These are phyloP conservation scores for Claviceps maximensis DNA, from an alignment of 2,329 filamentous ascomycete genomes.

Conservation along the genomic window DNA sequence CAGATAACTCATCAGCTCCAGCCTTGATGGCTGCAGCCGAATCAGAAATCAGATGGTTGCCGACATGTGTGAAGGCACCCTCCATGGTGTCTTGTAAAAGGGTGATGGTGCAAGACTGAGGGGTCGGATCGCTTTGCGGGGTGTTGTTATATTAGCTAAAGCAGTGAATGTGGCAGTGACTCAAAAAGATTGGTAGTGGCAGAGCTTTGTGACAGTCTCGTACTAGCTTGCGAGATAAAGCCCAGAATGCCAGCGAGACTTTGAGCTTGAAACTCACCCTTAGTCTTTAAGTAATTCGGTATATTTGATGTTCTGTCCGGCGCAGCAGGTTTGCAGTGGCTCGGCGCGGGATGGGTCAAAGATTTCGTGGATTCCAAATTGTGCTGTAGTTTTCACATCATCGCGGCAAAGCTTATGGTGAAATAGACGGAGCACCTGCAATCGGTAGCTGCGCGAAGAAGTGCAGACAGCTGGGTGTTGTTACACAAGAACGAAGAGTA, in stretches of 20 bases:
- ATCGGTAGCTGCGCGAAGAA: background rate
- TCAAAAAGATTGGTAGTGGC: background rate
- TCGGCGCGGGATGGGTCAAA: constrained; percentile 16
- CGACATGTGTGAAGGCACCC: constrained; percentile 76
- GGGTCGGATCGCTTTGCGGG: background rate
- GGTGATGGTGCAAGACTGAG: constrained; percentile 7
- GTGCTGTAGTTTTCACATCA: constrained; percentile 24
- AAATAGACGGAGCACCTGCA: constrained; percentile 2
- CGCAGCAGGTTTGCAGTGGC: constrained; percentile 13
- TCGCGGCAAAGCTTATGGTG: constrained; percentile 19
- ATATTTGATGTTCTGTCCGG: background rate
- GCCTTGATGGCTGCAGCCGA: constrained; percentile 81
- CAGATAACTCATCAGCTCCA: constrained; percentile 59
- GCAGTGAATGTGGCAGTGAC: background rate
- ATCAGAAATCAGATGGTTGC: constrained; percentile 75
- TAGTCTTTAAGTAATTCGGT: constrained; percentile 1
- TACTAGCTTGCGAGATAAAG: background rate
- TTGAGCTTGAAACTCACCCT: constrained; percentile 3
- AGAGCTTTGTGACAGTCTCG: background rate
- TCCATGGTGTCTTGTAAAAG: constrained; percentile 45
- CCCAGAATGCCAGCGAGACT: background rate
- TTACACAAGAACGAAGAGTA: background rate
- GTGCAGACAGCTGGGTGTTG: background rate
- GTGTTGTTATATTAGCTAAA: constrained; percentile 1
- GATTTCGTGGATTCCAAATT: constrained; percentile 17